phyloP scores from a whole-genome alignment of 768 basidiomycete species.

The Rhizopogon salebrosus region DNA sequence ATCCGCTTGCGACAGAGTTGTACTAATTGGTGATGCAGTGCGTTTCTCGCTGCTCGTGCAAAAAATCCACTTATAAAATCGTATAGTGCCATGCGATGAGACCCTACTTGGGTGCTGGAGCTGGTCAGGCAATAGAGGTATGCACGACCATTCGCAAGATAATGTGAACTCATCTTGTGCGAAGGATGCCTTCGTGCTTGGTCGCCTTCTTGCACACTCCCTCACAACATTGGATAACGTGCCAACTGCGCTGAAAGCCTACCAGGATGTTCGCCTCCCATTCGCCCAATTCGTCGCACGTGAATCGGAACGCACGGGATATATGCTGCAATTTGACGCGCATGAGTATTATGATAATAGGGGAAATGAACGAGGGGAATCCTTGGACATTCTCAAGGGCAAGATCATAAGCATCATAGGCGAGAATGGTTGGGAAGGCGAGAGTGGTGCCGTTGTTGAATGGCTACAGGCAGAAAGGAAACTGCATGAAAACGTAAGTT shows the following conservation, averaged over 20 bases:
- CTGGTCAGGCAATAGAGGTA: constrained; percentile 25
- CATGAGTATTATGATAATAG: constrained; percentile 19
- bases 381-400: constrained; percentile 8
- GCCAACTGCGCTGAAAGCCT: constrained; percentile 9
- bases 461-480: constrained; percentile 15
- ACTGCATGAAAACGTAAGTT: neutral
- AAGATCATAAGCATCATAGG: constrained; percentile 3
- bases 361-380: constrained; percentile 11
- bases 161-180: no score
- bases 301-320: constrained; percentile 12
- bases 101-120: constrained; percentile 19
- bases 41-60: neutral
- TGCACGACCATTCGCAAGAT: neutral
- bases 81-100: constrained; percentile 21
- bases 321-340: constrained; percentile 14
- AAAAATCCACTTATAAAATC: neutral
- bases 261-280: constrained; percentile 18
- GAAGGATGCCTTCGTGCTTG: constrained; percentile 22
- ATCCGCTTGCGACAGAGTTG: constrained; percentile 32
- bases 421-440: constrained; percentile 12
- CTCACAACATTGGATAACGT: constrained; percentile 7
- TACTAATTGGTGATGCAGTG: constrained; percentile 43
- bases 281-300: constrained; percentile 9
- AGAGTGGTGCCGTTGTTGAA: constrained; percentile 3
- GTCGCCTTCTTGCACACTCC: constrained; percentile 11